Base-by-base conservation (phyloP, 2,329 filamentous ascomycete genomes). In the Colletotrichum australisinense region DNA sequence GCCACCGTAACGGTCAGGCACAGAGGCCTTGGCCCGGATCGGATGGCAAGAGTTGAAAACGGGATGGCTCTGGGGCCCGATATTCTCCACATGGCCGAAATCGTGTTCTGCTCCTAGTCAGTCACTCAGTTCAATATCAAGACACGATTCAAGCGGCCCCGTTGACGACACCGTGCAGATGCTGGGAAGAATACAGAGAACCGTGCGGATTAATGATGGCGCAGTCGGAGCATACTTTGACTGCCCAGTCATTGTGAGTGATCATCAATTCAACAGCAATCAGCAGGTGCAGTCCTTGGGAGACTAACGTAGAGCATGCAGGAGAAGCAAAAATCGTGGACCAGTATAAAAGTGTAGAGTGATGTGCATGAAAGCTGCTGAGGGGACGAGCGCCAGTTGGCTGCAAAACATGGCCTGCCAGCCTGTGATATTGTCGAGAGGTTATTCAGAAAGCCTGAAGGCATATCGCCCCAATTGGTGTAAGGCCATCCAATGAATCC, bases 11-110 rank as follows among this genome's bases (percentile, higher is more conserved):
- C 60, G 46, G 56, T 52, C 24, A 60, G 57, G 46, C 11, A 35
- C 55, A 19, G 38, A 62, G 38, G 67, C 12, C 42, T 55, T 72
- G 65, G 42, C 14, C 55, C 60, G 56, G 67, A 70, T 66, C 60
- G 67, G 70, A 73, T 70, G 70, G 70, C 46, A 65, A 73, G 55
- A 60, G 42, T 63, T 35, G 55, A 59, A 70, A 70, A 57, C 60
- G 60, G 67, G 42, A 70, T 60, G 35, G 60, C 71, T 59, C 22
- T 53, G 32, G 19, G 28, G 12, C 56, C 53, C 66, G 70, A 72
- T 19, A 58, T 59, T 70, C 71, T 52, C 71, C 71, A 62, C 49
- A 65, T 52, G 55, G 55, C 55, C 35, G 55, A 42, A 38, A 32
- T 57, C 14, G 28, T 42, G 42, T n/a, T 46, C 67, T 42, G 42